Evolutionary conservation across 1,284 basidiomycete species (phyloP).

Genomic region (Porphyrellus sp.): DNA sequence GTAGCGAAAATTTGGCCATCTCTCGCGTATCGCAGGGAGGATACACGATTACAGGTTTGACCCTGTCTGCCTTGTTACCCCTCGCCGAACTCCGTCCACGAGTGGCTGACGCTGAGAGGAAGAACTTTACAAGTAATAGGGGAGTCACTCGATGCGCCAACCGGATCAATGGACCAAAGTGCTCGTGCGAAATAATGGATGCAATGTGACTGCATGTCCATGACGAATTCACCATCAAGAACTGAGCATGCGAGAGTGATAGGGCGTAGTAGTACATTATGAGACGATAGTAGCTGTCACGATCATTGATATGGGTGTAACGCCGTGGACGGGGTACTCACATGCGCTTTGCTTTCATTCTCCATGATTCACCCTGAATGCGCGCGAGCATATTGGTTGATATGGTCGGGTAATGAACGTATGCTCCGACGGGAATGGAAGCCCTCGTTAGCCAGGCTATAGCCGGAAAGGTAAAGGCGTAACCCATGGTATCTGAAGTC

Average conservation of each 20-base stretch:
- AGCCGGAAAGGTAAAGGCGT: slow-evolving; percentile 88
- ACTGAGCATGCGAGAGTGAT: slow-evolving; percentile 73
- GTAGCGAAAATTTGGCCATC: slow-evolving; percentile 64
- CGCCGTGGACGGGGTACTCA: slow-evolving; percentile 9
- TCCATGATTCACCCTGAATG: slow-evolving; percentile 78
- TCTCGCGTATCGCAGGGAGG: slow-evolving; percentile 89
- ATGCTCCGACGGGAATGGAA: slow-evolving; percentile 77
- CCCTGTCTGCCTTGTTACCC: not conserved
- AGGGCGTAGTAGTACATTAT: slow-evolving; percentile 83
- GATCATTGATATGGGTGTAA: slow-evolving; percentile 1
- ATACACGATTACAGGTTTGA: slow-evolving; percentile 59
- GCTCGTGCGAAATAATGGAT: slow-evolving; percentile 58
- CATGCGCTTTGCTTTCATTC: slow-evolving; percentile 36
- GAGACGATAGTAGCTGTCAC: slow-evolving; percentile 78
- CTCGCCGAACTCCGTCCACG: slow-evolving; percentile 20
- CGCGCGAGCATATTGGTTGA: slow-evolving; percentile 91
- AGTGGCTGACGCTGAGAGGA: slow-evolving; percentile 27
- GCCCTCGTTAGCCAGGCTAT: slow-evolving; percentile 56
- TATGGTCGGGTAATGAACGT: slow-evolving; percentile 96
- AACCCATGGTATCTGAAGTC: slow-evolving; percentile 92
- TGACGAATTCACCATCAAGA: slow-evolving; percentile 90
- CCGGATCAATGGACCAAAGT: slow-evolving; percentile 35
- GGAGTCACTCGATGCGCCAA: slow-evolving; percentile 26
- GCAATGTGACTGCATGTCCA: slow-evolving; percentile 92
- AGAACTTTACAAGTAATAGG: slow-evolving; percentile 21